Evolutionary conservation across 2,329 filamentous ascomycete species (phyloP), one percentile per base, ranked within the genome.

Genomic region (Colletotrichum orchidophilum): DNA sequence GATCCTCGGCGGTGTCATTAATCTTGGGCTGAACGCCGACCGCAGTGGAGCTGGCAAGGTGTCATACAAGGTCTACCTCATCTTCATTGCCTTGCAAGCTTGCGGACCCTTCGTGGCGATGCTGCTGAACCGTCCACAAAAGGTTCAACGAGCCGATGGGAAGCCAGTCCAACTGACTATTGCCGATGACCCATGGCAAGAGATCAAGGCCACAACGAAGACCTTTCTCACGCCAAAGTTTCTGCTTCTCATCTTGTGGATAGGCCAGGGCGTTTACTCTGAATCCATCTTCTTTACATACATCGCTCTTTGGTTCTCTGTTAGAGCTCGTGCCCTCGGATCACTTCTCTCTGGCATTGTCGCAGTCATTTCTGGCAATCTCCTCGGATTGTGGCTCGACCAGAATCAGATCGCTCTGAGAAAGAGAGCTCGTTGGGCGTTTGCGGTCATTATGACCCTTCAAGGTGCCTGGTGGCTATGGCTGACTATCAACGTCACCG

Each of bases 401-500:
- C 84, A 82, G 31, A 85, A 82, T 3, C 80, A 81, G 0, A 77
- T 91, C 8, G 78, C 87, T 0, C 81, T 92, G 5, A 87, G 85
- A 66, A 79, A 80, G 0, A 84, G 90, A 1, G 84, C 86, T 2
- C 83, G 90, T 1, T 83, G 79, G 55, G 83, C 87, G 0, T 92
- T 91, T 72, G 80, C 78, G 29, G 72, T 82, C 7, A 85, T 90
- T 57, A 82, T 86, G 59, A 79, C 84, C 0, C 75, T 91, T 0
- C 90, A 92, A 75, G 91, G 91, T 1, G 90, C 83, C 0, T 92
- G 90, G 87, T 94, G 91, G 91, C 81, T 90, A 3, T 93, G 92
- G 91, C 85, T 87, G 0, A 91, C 90, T 0, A 79, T 93, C 2
- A 81, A 91, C 3, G 89, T 90, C 0, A 91, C 89, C 0, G 82